Evolutionary conservation across 345 rosid genomes (phyloP), one percentile per base, ranked within the genome.

Genomic region (Cochlearia excelsa): DNA sequence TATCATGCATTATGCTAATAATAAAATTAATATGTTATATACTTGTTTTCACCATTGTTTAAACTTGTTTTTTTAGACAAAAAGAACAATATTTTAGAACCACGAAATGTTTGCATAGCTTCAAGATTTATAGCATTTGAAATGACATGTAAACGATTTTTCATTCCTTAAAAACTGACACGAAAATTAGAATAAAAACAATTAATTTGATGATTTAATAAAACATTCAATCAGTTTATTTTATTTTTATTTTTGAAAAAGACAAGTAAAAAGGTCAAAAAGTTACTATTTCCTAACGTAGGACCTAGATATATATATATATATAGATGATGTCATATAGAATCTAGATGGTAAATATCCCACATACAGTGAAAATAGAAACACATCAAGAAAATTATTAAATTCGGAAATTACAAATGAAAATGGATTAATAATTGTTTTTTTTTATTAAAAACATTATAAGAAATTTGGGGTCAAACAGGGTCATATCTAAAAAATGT

Each of bases 131-230:
- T 3, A 33, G 35, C 42, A 49, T 29, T 34, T 34, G 63, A 69
- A 61, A 57, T 62, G 74, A 62, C 57, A 33, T 37, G 68, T 61
- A 61, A 69, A 52, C 57, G 68, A 69, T 49, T 55, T 55, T 28
- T 9, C 41, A 34, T 62, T 42, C 58, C 67, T 62, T 61, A 49
- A 49, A 61, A 62, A 16, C 8, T 42, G 29, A 4, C 3, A 43
- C 31, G 2, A 50, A 16, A 29, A 35, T n/a, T 2, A 46, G 9
- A 31, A 30, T n/a, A 31, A 38, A 10, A 37, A 0, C 2, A 51
- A 29, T 45, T 52, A 35, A 7, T 37, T 45, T 27, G 28, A 27
- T 46, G 34, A 26, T 37, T 38, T 29, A 42, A 35, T 26, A 35
- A 2, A 35, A 35, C 4, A 9, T 6, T 34, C 4, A 57, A 28